These are phyloP conservation scores for Aureobasidium sp. DNA, from an alignment of 2,329 filamentous ascomycete species.

Conservation along the genomic window DNA sequence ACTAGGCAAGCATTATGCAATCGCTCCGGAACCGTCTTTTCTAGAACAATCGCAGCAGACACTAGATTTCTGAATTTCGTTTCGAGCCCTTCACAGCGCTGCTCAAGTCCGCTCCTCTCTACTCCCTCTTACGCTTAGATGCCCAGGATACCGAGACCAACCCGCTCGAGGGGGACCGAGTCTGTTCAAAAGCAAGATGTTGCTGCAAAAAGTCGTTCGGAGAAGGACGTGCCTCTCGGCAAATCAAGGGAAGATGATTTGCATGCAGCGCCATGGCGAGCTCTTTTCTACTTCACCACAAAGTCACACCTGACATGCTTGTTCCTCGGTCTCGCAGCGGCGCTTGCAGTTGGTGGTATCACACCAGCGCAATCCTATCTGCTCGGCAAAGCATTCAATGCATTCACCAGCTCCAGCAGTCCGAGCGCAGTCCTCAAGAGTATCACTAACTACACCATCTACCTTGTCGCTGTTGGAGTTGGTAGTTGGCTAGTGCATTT, in stretches of 20 bases:
- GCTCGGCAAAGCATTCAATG: slow-evolving; percentile 66
- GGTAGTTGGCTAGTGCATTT: slow-evolving; percentile 61
- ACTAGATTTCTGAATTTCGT: not conserved
- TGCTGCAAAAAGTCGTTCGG: not conserved
- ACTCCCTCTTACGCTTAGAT: not conserved
- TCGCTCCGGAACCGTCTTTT: not conserved
- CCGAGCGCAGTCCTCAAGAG: slow-evolving; percentile 48
- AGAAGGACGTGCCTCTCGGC: not conserved
- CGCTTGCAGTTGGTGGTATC: slow-evolving; percentile 52
- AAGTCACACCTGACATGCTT: slow-evolving; percentile 50
- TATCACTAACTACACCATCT: slow-evolving; percentile 53
- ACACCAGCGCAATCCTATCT: slow-evolving; percentile 61
- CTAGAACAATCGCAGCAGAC: not conserved
- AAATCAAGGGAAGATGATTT: slow-evolving; percentile 8
- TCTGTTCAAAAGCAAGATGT: not conserved
- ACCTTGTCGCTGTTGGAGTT: slow-evolving; percentile 55
- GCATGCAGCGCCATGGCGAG: slow-evolving; percentile 35
- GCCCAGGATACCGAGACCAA: not conserved
- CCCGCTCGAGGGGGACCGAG: not conserved
- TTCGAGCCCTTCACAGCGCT: not conserved
- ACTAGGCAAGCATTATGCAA: not conserved
- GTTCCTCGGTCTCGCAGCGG: slow-evolving; percentile 45
- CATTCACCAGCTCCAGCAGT: slow-evolving; percentile 58
- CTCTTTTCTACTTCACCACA: slow-evolving; percentile 67
- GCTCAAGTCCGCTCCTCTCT: not conserved